phyloP scores from a whole-genome alignment of 768 basidiomycete genomes.

The Auricularia cornea region DNA sequence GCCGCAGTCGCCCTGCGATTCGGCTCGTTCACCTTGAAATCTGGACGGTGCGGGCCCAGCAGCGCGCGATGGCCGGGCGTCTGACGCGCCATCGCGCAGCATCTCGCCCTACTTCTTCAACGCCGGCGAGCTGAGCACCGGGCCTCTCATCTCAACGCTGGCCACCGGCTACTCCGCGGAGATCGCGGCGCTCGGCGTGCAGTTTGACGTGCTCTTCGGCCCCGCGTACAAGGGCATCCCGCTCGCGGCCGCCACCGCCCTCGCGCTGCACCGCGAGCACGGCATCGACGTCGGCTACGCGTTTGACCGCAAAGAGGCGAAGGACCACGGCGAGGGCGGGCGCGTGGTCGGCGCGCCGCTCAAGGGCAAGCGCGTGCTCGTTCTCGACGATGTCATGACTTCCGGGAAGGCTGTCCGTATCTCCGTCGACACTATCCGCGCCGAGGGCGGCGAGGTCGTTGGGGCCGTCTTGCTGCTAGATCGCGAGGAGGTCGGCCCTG shows the following conservation, averaged over 20 bases:
- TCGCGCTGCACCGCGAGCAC: constrained; percentile 63
- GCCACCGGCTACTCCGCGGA: constrained; percentile 78
- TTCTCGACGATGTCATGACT: constrained; percentile 96
- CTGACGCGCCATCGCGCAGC: constrained; percentile 27
- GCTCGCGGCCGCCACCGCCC: constrained; percentile 76
- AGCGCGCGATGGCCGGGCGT: neutral
- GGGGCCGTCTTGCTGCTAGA: constrained; percentile 86
- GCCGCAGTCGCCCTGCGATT: constrained; percentile 73
- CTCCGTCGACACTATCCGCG: constrained; percentile 64
- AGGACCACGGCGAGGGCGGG: constrained; percentile 95
- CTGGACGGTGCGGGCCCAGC: constrained; percentile 62
- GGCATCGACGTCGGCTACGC: constrained; percentile 67
- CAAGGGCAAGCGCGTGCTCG: constrained; percentile 71
- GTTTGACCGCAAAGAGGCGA: constrained; percentile 92
- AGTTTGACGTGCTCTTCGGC: constrained; percentile 84
- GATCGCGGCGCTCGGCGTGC: constrained; percentile 33
- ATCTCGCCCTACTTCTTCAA: constrained; percentile 97
- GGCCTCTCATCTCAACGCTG: constrained; percentile 67
- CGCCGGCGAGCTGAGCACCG: constrained; percentile 79
- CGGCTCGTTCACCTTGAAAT: constrained; percentile 89
- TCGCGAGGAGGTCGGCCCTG: constrained; percentile 74
- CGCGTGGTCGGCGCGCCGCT: constrained; percentile 79
- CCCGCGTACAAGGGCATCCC: constrained; percentile 98
- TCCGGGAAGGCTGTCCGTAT: constrained; percentile 80
- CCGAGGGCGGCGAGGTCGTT: constrained; percentile 70